Base-by-base conservation (phyloP, 352 stramenopile genomes). In the Pythium insidiosum region DNA sequence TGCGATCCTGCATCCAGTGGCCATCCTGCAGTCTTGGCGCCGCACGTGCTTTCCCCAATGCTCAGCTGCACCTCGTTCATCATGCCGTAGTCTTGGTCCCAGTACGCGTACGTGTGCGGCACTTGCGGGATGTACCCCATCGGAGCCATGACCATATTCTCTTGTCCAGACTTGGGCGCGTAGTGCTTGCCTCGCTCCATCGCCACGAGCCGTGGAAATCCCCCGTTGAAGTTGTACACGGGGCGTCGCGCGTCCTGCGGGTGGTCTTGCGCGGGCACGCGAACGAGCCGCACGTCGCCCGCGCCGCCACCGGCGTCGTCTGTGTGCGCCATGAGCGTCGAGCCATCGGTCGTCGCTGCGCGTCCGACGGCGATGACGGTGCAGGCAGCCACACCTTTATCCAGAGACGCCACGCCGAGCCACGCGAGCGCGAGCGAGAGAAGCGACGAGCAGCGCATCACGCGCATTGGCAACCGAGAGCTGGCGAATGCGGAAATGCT, bases 61-160 rank as follows among this genome's bases (percentile, higher is more conserved):
- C 71, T 95, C 33, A 98, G 67, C 63, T 96, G 78, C 45, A 87
- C 62, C 47, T 98, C 94, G 63, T 98, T 98, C 63, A 97, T 95
- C 61, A 97, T 89, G 26, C 83, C 90, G 53, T 98, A 94, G 58
- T 91, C 81, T 38, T 96, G 90, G 53, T 98, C 92, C 39, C 95
- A 88, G 62, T 97, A 97, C 10, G 73, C 89, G 61, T 85, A 97
- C 20, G 94, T 98, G 57, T 94, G 76, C 15, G 58, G 34, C 1
- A 97, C 80, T 57, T 98, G 77, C n/a, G 84, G 76, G 35, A 97
- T 90, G 44, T 69, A 87, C 3, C 85, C 85, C 38, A 97, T 50
- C 3, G 88, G 78, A 33, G 47, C 61, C 15, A 79, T 61, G 9
- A 56, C 25, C n/a, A n/a, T n/a, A 30, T 84, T 58, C 6, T 56